Conservation (phyloP, 768 basidiomycete genomes). For the Auriscalpium vulgare region DNA sequence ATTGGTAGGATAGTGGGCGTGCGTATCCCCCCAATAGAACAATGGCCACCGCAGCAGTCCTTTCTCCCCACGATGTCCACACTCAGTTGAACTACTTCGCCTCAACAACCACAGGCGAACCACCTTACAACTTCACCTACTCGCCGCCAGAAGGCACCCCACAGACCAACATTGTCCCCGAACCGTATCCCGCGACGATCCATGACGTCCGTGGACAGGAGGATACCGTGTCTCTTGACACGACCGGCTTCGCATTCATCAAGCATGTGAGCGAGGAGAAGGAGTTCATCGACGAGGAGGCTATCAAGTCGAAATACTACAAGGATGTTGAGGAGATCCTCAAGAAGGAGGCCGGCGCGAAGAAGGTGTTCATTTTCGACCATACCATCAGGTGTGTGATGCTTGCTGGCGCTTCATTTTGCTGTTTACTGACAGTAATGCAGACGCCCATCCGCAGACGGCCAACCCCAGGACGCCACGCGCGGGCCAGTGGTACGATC, state of each 20-base stretch:
- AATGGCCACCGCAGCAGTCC: conserved; percentile 15
- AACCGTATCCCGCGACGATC: conserved; percentile 20
- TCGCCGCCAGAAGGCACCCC: conserved; percentile 20
- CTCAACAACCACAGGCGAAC: conserved; percentile 19
- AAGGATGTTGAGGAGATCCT: conserved; percentile 33
- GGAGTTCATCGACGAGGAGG: conserved; percentile 31
- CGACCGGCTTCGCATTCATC: conserved; percentile 38
- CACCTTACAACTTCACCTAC: conserved; percentile 28
- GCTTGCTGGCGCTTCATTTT: background rate
- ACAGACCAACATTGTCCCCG: conserved; percentile 24
- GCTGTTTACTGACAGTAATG: background rate
- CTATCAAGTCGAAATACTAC: conserved; percentile 32
- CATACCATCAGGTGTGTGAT: conserved; percentile 33
- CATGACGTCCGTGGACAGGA: conserved; percentile 26
- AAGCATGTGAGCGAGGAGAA: conserved; percentile 27
- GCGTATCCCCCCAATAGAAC: background rate
- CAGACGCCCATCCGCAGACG: background rate
- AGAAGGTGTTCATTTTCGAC: conserved; percentile 36
- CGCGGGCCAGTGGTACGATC: conserved; percentile 29
- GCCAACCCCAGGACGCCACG: conserved; percentile 7
- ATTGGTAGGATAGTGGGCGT: background rate
- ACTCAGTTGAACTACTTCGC: conserved; percentile 31
- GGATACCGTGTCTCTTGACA: conserved; percentile 26
- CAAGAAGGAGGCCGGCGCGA: conserved; percentile 31
- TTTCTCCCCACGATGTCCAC: conserved; percentile 27